phyloP scores from a whole-genome alignment of 805 yeast species.

The Saccharomycopsis sp. region DNA sequence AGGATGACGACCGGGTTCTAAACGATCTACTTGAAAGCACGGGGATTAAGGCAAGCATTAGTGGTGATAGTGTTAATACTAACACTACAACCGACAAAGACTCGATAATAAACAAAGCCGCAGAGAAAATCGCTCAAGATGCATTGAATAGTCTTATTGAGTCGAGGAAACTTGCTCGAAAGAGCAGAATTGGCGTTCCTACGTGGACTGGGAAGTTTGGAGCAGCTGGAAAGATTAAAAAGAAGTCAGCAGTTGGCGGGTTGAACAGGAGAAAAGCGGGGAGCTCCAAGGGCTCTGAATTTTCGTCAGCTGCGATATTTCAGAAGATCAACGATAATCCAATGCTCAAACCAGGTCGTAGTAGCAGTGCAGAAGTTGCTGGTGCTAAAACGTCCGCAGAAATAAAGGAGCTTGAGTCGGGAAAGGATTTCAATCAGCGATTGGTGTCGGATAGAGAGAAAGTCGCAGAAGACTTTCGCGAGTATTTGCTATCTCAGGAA shows the following conservation, averaged over 20 bases:
- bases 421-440: constrained; percentile 6
- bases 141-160: constrained; percentile 52
- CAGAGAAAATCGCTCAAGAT: constrained; percentile 46
- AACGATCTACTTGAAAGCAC: constrained; percentile 66
- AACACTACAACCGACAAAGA: constrained; percentile 30
- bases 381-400: constrained; percentile 7
- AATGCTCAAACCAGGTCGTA: constrained; percentile 14
- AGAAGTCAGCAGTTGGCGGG: constrained; percentile 6
- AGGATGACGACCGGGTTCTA: constrained; percentile 61
- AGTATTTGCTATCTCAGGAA: constrained; percentile 32
- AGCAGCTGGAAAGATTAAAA: constrained; percentile 55
- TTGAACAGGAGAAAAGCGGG: not conserved
- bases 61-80: constrained; percentile 72
- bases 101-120: constrained; percentile 49
- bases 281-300: not conserved
- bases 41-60: constrained; percentile 63
- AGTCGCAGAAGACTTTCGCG: constrained; percentile 33
- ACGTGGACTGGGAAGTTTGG: constrained; percentile 98
- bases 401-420: constrained; percentile 8
- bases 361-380: constrained; percentile 4
- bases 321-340: not conserved
- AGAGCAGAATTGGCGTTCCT: constrained; percentile 63
- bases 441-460: constrained; percentile 22
- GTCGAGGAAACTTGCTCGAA: constrained; percentile 40
- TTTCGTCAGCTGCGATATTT: constrained; percentile 14